Evolutionary conservation across 768 basidiomycete genomes (phyloP), one percentile per base, ranked within the genome.

Genomic region (Boletellus sp.): DNA sequence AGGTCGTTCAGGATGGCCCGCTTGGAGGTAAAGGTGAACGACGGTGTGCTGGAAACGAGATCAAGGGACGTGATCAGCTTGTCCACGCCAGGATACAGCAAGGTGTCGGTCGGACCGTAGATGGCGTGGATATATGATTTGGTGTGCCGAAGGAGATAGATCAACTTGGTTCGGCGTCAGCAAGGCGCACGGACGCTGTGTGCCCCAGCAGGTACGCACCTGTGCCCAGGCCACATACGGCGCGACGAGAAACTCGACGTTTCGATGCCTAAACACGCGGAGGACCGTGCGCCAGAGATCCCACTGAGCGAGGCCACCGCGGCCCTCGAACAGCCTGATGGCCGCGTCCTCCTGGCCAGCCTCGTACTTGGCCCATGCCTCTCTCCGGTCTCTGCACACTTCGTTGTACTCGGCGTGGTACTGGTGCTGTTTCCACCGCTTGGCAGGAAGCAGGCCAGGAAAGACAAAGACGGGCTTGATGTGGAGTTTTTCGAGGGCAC

Each of bases 401-500:
- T 91, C 87, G 40, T 68, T 72, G 56, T 81, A 74, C 57, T 83
- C 82, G 16, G 66, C 63, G 24, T 80, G 75, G 39, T 80, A 78
- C 50, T 78, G 76, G 35, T 57, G 57, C 11, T 62, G 64, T 68
- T 87, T 88, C 73, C 77, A 78, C 48, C 87, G 81, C 54, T 84
- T 85, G 58, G 83, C 83, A 1, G 90, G 88, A 1, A 83, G 74
- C 28, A 99, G 75, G 4, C 96, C 96, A 15, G 90, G 84, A 70
- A 98, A 98, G 44, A 99, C 91, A 61, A 99, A 95, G n/a, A 99
- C 92, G 19, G 96, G 96, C 66, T 95, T 96, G 77, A 99, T 97
- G 57, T 80, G 85, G 31, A 90, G 75, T 71, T 85, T 87, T 77
- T 96, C 94, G 64, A 98, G 85, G 13, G 80, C 75, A 42, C 94